A percentile compares a stretch with the other conserved stretches of the same genome.
These are phyloP conservation scores for Starmerella bombicola DNA, from an alignment of 805 yeast species.

Conservation along the genomic window DNA sequence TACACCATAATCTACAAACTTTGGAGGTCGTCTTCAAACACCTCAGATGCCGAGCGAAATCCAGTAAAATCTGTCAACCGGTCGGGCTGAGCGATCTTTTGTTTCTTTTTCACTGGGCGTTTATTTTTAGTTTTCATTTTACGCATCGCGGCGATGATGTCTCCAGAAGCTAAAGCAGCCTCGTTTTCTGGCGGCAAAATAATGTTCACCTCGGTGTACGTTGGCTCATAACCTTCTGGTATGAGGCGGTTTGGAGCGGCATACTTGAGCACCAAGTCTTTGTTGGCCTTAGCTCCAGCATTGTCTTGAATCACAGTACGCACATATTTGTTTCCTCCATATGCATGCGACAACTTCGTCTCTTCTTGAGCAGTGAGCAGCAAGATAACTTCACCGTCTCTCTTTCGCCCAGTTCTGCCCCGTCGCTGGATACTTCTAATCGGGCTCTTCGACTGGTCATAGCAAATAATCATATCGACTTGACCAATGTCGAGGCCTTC, in stretches of 20 bases:
- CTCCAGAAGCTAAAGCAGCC: conserved; percentile 24
- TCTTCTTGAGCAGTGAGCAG: conserved; percentile 69
- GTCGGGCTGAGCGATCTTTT: neutral
- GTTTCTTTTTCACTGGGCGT: neutral
- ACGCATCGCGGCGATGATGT: conserved; percentile 19
- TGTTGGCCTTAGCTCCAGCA: conserved; percentile 23
- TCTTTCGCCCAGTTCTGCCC: conserved; percentile 96
- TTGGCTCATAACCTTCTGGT: conserved; percentile 46
- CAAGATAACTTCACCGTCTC: conserved; percentile 72
- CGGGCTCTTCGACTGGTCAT: conserved; percentile 86
- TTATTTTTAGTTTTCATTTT: neutral
- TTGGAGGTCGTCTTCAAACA: no score
- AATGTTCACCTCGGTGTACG: conserved; percentile 43
- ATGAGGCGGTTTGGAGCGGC: conserved; percentile 51
- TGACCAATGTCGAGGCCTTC: conserved; percentile 98
- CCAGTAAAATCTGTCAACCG: neutral
- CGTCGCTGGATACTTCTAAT: conserved; percentile 87
- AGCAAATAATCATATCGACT: conserved; percentile 86
- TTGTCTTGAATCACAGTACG: conserved; percentile 45
- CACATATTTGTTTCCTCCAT: conserved; percentile 68
- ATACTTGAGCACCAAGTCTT: conserved; percentile 35
- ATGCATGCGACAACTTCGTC: conserved; percentile 65
- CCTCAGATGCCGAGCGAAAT: conserved; percentile 2
- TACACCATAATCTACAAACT: no score
- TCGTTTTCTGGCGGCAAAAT: conserved; percentile 61